Evolutionary conservation across 192 early-diverging fungal species (phyloP).

Genomic region (Backusella parvicylindrica): DNA sequence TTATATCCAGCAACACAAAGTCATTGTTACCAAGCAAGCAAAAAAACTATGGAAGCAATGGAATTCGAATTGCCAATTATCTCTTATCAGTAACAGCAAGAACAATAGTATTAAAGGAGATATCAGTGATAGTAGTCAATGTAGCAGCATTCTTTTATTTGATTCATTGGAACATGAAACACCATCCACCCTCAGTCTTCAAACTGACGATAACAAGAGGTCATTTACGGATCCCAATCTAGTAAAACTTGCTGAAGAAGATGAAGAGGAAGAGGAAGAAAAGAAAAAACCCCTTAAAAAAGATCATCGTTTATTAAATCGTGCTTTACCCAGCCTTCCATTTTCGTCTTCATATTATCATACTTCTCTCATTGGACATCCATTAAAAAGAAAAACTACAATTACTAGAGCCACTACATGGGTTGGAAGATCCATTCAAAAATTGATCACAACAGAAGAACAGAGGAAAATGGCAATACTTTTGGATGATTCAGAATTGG

Average conservation of each 20-base stretch:
- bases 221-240: not conserved
- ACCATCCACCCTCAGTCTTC: not conserved
- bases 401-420: slow-evolving; percentile 6
- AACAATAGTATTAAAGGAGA: not conserved
- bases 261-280: not conserved
- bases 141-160: not conserved
- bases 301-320: not conserved
- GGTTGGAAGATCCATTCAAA: slow-evolving; percentile 4
- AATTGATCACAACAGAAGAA: not conserved
- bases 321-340: not conserved
- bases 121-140: not conserved
- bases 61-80: not conserved
- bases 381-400: not conserved
- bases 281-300: not conserved
- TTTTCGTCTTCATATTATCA: not conserved
- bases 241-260: not conserved
- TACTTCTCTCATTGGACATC: not conserved
- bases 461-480: slow-evolving; percentile 10
- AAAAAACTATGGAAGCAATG: slow-evolving; percentile 7
- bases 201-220: not conserved
- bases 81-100: not conserved
- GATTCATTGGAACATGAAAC: not conserved
- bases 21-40: not conserved
- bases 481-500: not conserved
- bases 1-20: not conserved